These are phyloP conservation scores for Collybia nuda DNA, from an alignment of 768 basidiomycete species.

Conservation along the genomic window DNA sequence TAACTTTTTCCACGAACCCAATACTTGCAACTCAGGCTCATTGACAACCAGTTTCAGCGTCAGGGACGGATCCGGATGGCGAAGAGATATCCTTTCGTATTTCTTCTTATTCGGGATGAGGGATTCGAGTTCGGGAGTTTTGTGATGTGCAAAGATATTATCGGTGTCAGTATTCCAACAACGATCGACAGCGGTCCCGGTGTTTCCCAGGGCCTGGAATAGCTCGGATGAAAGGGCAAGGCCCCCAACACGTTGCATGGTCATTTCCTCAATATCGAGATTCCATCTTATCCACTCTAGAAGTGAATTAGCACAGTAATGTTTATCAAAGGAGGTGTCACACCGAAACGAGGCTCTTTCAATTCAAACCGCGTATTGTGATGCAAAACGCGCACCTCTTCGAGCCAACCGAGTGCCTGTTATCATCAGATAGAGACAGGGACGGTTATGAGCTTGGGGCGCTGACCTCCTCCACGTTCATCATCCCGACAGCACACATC, in stretches of 20 bases:
- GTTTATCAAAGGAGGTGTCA: background rate
- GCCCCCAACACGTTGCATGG: background rate
- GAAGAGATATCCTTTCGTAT: slow-evolving; percentile 3
- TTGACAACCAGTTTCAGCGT: slow-evolving; percentile 10
- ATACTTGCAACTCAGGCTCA: slow-evolving; percentile 22
- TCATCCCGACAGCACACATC: background rate
- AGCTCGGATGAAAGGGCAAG: slow-evolving; percentile 2
- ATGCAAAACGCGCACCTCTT: slow-evolving; percentile 4
- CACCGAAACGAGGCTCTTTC: slow-evolving; percentile 1
- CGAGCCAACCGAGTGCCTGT: slow-evolving; percentile 4
- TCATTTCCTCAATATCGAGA: slow-evolving; percentile 1
- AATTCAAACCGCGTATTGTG: slow-evolving; percentile 4
- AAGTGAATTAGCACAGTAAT: background rate
- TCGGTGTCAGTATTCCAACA: background rate
- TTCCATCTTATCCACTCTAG: slow-evolving; percentile 4
- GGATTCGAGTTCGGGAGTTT: background rate
- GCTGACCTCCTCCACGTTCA: background rate
- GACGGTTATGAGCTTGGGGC: background rate
- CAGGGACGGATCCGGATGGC: slow-evolving; percentile 24
- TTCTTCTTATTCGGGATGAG: background rate
- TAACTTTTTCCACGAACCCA: slow-evolving; percentile 34
- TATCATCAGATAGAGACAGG: background rate
- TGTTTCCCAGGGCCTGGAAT: slow-evolving; percentile 2
- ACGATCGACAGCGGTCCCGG: slow-evolving; percentile 4
- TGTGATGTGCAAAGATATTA: background rate